Evolutionary conservation across 495 filamentous ascomycete species (phyloP), one percentile per base, ranked within the genome.

Genomic region (Penicillium daleae): DNA sequence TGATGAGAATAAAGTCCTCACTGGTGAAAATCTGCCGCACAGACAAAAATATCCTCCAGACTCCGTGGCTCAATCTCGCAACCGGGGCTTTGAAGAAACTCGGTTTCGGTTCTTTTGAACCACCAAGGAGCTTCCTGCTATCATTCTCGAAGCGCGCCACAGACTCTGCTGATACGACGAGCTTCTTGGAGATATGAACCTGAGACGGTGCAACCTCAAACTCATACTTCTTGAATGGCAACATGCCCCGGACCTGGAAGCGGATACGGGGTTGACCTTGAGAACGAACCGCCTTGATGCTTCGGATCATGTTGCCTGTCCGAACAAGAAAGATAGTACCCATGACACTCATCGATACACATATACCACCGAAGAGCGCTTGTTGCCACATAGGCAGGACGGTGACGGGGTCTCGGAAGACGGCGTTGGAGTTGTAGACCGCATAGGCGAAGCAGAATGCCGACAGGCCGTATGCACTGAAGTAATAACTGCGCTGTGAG

Each of bases 391-490:
- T 72, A 1, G 77, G 74, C 21, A 75, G 63, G 8, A 66, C 61
- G 5, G 72, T 51, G 9, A 76, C 50, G 4, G 78, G 72, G 44
- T 82, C 72, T 22, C 67, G 64, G 61, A 80, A 74, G 21, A 71
- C 66, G 2, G 67, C 65, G 65, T 82, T 83, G 53, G 83, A 85
- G 65, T 86, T 82, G 68, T 80, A 84, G 58, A 76, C 76, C 12
- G 85, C 78, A 63, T 85, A 87, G 15, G 74, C 67, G 56, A 89
- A 78, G 74, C 85, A 89, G 70, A 87, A 87, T 24, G 75, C 62
- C 6, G 80, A 78, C 17, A 85, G 75, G 37, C 74, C 69, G 68
- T 89, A 87, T 68, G 83, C 83, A 37, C 83, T 82, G 42, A 83
- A 57, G 35, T 85, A 71, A 73, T 85, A 90, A 65, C 78, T 73